phyloP scores from a whole-genome alignment of 2,329 filamentous ascomycete genomes.

The Botryotinia globosa region DNA sequence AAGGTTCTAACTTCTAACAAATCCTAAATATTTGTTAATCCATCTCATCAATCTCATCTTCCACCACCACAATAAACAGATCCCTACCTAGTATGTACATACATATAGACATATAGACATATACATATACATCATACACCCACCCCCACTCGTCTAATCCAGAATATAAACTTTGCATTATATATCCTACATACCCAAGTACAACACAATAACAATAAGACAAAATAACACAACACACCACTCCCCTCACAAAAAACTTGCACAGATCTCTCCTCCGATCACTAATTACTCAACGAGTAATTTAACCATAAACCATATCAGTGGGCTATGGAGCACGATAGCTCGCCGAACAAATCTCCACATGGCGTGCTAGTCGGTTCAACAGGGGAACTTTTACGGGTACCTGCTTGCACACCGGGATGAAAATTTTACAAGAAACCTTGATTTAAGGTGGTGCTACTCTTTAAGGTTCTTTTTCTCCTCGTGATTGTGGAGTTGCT shows the following conservation, averaged over 20 bases:
- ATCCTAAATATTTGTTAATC: not conserved
- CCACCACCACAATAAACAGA: not conserved
- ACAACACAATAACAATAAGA: not conserved
- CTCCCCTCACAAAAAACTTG: not conserved
- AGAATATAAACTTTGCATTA: not conserved
- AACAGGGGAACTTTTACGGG: not conserved
- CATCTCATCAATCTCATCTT: not conserved
- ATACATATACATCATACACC: not conserved
- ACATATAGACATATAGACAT: too few species aligned
- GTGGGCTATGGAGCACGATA: not conserved
- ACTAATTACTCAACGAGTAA: not conserved
- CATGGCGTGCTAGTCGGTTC: not conserved
- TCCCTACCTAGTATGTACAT: too few species aligned
- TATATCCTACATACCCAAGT: not conserved
- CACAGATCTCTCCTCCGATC: not conserved
- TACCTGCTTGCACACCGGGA: not conserved
- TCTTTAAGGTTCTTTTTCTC: not conserved
- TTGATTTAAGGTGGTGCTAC: not conserved
- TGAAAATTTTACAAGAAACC: not conserved
- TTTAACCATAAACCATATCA: not conserved
- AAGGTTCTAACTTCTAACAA: not conserved
- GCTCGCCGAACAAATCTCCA: constrained; percentile 1
- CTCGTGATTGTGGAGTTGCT: not conserved
- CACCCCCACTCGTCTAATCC: not conserved
- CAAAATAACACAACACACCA: not conserved